These are phyloP conservation scores for Ramaria sp. DNA, from an alignment of 768 basidiomycete species.

Conservation along the genomic window DNA sequence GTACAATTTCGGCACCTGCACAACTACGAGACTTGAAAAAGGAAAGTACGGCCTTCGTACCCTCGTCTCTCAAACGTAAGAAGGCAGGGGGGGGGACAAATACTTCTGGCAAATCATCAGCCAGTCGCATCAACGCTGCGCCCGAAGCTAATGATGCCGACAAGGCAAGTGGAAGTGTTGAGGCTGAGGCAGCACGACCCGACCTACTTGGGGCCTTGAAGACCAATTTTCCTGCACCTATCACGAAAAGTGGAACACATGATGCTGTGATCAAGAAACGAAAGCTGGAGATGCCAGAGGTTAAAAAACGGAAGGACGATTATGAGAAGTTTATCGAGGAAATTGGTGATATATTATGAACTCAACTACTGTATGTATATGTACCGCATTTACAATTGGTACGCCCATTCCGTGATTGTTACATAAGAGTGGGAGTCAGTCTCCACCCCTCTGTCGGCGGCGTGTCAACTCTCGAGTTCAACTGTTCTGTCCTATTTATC, in stretches of 20 bases:
- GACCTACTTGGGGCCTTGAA: conserved; percentile 56
- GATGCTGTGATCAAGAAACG: conserved; percentile 11
- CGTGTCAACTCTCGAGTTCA: neutral
- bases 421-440: neutral
- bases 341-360: conserved; percentile 47
- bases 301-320: conserved; percentile 45
- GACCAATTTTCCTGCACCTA: conserved; percentile 43
- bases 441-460: neutral
- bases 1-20: conserved; percentile 76
- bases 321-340: conserved; percentile 72
- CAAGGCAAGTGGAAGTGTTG: conserved; percentile 21
- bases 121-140: conserved; percentile 50
- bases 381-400: no score
- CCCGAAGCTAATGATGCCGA: conserved; percentile 35
- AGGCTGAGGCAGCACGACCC: conserved; percentile 36
- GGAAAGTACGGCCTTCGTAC: conserved; percentile 89
- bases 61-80: conserved; percentile 71
- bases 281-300: conserved; percentile 18
- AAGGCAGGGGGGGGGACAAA: conserved; percentile 19
- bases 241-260: conserved; percentile 15
- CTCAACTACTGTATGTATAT: neutral
- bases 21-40: conserved; percentile 89
- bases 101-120: conserved; percentile 21
- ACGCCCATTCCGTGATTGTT: neutral
- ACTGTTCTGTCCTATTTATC: neutral